Conservation (phyloP, 1,284 basidiomycete genomes). For the Ustilago cynodontis region DNA sequence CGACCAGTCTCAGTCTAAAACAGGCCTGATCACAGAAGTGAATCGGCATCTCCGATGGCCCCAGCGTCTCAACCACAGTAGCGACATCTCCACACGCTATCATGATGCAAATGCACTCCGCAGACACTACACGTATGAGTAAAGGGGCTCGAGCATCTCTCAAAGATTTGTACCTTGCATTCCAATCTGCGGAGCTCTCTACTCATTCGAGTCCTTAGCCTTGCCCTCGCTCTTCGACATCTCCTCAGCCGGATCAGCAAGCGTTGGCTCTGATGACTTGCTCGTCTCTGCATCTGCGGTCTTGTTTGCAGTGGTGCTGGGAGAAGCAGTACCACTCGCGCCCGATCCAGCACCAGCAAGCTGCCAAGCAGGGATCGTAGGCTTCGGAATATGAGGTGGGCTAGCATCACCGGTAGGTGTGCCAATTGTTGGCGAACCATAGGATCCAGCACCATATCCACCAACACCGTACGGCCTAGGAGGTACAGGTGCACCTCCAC, state of each 20-base stretch:
- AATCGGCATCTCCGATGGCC: neutral
- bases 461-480: slow-evolving; percentile 38
- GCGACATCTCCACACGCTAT: no score
- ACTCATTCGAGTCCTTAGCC: slow-evolving; percentile 33
- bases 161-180: no score
- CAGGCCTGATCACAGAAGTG: neutral
- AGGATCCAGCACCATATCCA: slow-evolving; percentile 31
- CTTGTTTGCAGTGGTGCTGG: slow-evolving; percentile 15
- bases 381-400: slow-evolving; percentile 56
- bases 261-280: slow-evolving; percentile 22
- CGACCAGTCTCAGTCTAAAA: neutral
- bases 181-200: neutral
- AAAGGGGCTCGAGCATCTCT: no score
- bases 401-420: slow-evolving; percentile 46
- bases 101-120: no score
- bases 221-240: slow-evolving; percentile 47
- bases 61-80: no score
- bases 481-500: slow-evolving; percentile 17
- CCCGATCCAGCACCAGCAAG: slow-evolving; percentile 48
- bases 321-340: slow-evolving; percentile 7
- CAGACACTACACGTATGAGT: no score
- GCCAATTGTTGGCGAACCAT: slow-evolving; percentile 49
- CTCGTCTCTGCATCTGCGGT: slow-evolving; percentile 18
- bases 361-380: slow-evolving; percentile 68
- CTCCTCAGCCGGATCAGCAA: slow-evolving; percentile 47